A percentile compares a stretch with the other conserved stretches of the same genome.
phyloP scores from a whole-genome alignment of 352 stramenopile genomes.

The Poterioochromonas sp. region DNA sequence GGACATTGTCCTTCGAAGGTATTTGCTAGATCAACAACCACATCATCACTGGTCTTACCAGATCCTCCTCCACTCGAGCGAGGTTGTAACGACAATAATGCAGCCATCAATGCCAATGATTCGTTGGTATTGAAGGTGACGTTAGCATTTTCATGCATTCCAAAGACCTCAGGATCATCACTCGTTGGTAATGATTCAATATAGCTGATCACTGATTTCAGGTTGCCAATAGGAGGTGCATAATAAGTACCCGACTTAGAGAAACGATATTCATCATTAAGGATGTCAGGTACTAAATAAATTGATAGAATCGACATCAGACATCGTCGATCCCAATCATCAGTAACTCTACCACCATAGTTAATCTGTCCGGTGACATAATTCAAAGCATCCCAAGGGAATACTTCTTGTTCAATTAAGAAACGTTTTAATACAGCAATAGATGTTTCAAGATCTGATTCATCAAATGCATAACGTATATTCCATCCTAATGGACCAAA shows the following conservation, averaged over 20 bases:
- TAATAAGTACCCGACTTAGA: constrained; percentile 73
- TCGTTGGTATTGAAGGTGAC: constrained; percentile 82
- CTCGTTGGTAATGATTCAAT: constrained; percentile 64
- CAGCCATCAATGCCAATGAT: constrained; percentile 67
- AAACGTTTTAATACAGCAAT: constrained; percentile 76
- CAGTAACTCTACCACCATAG: constrained; percentile 86
- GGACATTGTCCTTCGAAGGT: constrained; percentile 56
- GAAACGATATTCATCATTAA: constrained; percentile 68
- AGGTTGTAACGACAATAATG: constrained; percentile 76
- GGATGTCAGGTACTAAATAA: constrained; percentile 71
- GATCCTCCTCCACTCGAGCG: constrained; percentile 56
- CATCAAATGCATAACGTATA: constrained; percentile 90
- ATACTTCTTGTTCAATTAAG: constrained; percentile 66
- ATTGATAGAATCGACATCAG: constrained; percentile 81
- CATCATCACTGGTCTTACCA: constrained; percentile 63
- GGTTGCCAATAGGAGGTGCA: constrained; percentile 50
- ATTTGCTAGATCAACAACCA: constrained; percentile 48
- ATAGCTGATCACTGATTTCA: constrained; percentile 61
- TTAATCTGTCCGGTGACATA: constrained; percentile 90
- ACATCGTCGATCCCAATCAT: constrained; percentile 84
- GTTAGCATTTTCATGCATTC: constrained; percentile 91
- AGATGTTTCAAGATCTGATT: constrained; percentile 84
- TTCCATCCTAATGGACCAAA: constrained; percentile 88
- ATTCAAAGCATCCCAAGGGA: constrained; percentile 81
- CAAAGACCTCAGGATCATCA: constrained; percentile 84